Evolutionary conservation across 2,329 filamentous ascomycete genomes (phyloP), one percentile per base, ranked within the genome.

Genomic region (Sporothrix curviconia): DNA sequence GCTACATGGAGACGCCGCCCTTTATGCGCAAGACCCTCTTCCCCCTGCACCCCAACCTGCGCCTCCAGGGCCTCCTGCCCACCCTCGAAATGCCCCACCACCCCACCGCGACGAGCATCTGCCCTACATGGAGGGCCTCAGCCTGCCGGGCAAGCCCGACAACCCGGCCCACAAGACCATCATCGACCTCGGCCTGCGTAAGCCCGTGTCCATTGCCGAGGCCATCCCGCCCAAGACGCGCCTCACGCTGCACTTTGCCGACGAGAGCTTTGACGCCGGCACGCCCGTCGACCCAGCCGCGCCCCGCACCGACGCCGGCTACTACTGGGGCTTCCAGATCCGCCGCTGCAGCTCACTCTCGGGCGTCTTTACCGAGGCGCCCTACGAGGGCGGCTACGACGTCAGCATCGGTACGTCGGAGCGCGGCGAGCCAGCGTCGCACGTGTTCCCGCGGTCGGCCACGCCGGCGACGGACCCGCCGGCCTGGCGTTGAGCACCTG

Each of bases 41-140:
- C 64, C 85, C 86, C 1, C 75, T 91, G 61, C 90, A 95, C 67
- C 84, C 87, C 9, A 92, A 95, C 67, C 76, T 95, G 42, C 78
- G 82, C 39, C 82, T 83, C 12, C 89, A 88, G 39, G 89, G 89
- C 7, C 78, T 85, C 39, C 74, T 95, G 28, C 88, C 88, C 0
- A 89, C 82, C 66, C 74, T 95, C 57, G 90, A 95, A 68, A 90
- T 94, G 79, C 90, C 90, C 15, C 89, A 92, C 69, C 90, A 95
- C 70, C 78, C 91, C 80, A 87, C 61, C 79, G 81, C 14, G 82
- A 86, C 55, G 89, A 95, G 66, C 91, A 86, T 84, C 84, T 90
- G 62, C 80, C 81, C 15, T 95, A 89, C 68, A 83, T 89, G 22
- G 90, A 95, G 67, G 90, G 89, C 5, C 82, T 92, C 25, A 84